phyloP scores from a whole-genome alignment of 2,329 filamentous ascomycete species.

The Venturia aucupariae region DNA sequence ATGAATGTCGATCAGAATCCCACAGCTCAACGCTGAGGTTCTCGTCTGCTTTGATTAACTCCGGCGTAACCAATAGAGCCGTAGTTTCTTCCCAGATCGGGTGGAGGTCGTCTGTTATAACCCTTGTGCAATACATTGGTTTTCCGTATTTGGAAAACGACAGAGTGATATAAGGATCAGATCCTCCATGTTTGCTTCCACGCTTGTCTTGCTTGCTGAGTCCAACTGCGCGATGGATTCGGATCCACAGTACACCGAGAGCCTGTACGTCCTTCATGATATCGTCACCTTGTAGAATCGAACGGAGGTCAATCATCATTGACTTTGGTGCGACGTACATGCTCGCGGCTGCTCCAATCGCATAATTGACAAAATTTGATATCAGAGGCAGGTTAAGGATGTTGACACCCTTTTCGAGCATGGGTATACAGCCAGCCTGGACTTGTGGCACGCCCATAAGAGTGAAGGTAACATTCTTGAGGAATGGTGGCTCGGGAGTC shows the following conservation, averaged over 20 bases:
- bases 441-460: constrained; percentile 91
- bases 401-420: constrained; percentile 85
- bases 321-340: constrained; percentile 95
- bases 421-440: constrained; percentile 79
- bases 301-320: constrained; percentile 82
- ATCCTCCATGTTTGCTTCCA: constrained; percentile 76
- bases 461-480: constrained; percentile 86
- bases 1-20: constrained; percentile 88
- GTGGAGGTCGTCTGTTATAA: constrained; percentile 90
- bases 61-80: constrained; percentile 71
- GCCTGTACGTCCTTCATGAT: constrained; percentile 84
- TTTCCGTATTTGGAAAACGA: constrained; percentile 95
- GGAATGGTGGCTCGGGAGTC: constrained; percentile 81
- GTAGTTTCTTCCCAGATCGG: constrained; percentile 86
- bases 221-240: constrained; percentile 78
- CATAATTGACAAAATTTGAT: constrained; percentile 94
- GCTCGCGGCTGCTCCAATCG: constrained; percentile 74
- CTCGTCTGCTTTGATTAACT: constrained; percentile 88
- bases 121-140: constrained; percentile 93
- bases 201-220: constrained; percentile 85
- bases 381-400: constrained; percentile 86
- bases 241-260: constrained; percentile 81
- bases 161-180: constrained; percentile 90
- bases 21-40: constrained; percentile 89
- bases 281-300: constrained; percentile 83